Evolutionary conservation across 805 yeast genomes (phyloP).

Genomic region (Pachysolen tannophilus): DNA sequence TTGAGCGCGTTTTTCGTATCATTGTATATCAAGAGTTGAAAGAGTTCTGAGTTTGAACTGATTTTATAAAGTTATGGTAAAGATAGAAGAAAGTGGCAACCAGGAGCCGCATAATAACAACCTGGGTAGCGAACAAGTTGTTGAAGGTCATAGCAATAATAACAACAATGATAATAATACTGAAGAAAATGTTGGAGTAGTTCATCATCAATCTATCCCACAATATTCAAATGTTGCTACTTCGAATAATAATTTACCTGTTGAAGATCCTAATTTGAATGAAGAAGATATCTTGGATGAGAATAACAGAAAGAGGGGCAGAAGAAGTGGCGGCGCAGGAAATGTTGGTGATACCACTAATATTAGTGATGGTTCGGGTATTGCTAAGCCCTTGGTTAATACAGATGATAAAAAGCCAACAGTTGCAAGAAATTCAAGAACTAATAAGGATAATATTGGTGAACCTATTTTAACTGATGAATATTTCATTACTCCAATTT

Average conservation of each 20-base stretch:
- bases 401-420: no score
- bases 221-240: conserved; percentile 4
- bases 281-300: conserved; percentile 1
- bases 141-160: conserved; percentile 32
- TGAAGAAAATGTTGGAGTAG: no score
- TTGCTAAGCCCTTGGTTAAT: conserved; percentile 1
- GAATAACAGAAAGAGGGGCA: neutral
- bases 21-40: no score
- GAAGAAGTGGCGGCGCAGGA: conserved; percentile 2
- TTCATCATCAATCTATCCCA: conserved; percentile 2
- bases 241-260: conserved; percentile 1
- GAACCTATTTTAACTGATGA: conserved; percentile 19
- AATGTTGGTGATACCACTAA: conserved; percentile 7
- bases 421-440: conserved; percentile 4
- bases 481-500: conserved; percentile 44
- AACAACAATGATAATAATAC: conserved; percentile 12
- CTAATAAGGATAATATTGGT: conserved; percentile 6
- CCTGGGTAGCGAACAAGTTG: no score
- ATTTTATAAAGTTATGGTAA: no score
- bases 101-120: no score
- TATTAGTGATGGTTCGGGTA: conserved; percentile 3
- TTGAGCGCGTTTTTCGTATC: no score
- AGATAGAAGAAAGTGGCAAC: no score
- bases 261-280: no score
- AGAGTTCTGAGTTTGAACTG: no score